Conservation (phyloP, 2,329 filamentous ascomycete species). For the Aureobasidium sp. region DNA sequence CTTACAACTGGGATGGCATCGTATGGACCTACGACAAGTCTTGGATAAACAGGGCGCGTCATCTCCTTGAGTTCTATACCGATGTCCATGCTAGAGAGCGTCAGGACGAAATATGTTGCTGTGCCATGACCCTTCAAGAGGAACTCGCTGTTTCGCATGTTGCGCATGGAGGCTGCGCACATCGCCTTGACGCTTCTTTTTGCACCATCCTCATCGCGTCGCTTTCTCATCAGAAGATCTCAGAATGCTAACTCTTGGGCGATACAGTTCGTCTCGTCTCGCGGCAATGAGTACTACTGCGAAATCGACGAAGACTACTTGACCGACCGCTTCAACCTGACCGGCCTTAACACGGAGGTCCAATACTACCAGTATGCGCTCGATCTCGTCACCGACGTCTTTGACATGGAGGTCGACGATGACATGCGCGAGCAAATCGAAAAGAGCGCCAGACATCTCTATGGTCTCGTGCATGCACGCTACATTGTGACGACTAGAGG, state of each 20-base stretch:
- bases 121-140: neutral
- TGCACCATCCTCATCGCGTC: neutral
- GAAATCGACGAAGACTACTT: slow-evolving; percentile 99
- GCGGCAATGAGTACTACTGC: slow-evolving; percentile 98
- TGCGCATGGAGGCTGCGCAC: neutral
- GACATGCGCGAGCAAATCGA: slow-evolving; percentile 98
- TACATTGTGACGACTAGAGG: slow-evolving; percentile 96
- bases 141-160: neutral
- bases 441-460: slow-evolving; percentile 90
- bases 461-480: slow-evolving; percentile 89
- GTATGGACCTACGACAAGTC: neutral
- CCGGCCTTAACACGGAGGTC: slow-evolving; percentile 91
- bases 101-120: neutral
- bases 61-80: neutral
- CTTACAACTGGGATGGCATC: neutral
- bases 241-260: neutral
- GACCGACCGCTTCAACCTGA: slow-evolving; percentile 96
- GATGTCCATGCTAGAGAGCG: neutral
- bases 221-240: neutral
- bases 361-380: slow-evolving; percentile 99
- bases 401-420: slow-evolving; percentile 97
- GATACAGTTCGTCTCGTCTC: slow-evolving; percentile 88
- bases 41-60: neutral
- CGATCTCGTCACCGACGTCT: slow-evolving; percentile 94
- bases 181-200: neutral